Conservation (phyloP, 352 stramenopile genomes). For the Phytophthora colocasiae region DNA sequence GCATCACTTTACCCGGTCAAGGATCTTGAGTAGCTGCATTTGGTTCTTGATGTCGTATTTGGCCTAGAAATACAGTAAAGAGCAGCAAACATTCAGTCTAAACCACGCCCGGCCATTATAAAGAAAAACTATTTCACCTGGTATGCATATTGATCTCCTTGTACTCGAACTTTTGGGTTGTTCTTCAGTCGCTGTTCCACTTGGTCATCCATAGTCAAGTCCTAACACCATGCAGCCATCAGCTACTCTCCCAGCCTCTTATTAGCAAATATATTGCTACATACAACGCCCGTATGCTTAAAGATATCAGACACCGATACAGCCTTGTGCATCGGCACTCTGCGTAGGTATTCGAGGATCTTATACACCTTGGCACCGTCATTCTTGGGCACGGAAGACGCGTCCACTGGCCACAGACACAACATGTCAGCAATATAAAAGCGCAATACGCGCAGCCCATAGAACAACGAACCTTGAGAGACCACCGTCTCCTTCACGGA, state of each 20-base stretch:
- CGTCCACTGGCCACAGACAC: conserved; percentile 56
- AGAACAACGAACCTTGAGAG: conserved; percentile 52
- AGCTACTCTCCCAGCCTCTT: no score
- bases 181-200: conserved; percentile 87
- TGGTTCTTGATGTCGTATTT: conserved; percentile 92
- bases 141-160: conserved; percentile 84
- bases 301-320: conserved; percentile 78
- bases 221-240: conserved; percentile 33
- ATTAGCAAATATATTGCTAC: conserved; percentile 15
- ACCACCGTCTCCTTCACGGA: conserved; percentile 61
- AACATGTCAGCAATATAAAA: background rate
- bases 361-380: conserved; percentile 89
- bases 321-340: conserved; percentile 80
- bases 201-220: conserved; percentile 84
- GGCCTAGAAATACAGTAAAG: conserved; percentile 44
- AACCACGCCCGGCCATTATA: background rate
- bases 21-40: conserved; percentile 77
- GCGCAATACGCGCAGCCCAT: background rate
- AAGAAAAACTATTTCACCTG: conserved; percentile 38
- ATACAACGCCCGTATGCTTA: conserved; percentile 85
- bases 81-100: conserved; percentile 1
- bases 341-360: conserved; percentile 87
- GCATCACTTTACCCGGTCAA: conserved; percentile 62
- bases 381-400: conserved; percentile 84
- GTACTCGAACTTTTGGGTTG: conserved; percentile 84